Conservation (phyloP, 2,329 filamentous ascomycete species). For the Tolypocladium album region DNA sequence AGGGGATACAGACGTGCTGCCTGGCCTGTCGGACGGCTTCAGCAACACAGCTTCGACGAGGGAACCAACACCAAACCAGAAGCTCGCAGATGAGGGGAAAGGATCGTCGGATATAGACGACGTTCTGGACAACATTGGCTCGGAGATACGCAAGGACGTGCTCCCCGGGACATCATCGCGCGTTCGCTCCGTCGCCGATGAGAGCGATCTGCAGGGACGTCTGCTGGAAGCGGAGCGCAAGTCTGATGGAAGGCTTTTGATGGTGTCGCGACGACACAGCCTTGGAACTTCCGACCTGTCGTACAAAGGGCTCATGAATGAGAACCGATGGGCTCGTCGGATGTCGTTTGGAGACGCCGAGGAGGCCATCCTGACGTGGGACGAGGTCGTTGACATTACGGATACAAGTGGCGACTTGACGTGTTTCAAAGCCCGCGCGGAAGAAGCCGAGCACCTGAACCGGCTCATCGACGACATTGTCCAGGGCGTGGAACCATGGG, state of each 20-base stretch:
- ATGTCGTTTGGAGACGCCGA: constrained; percentile 68
- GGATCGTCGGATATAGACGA: constrained; percentile 13
- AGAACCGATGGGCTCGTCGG: constrained; percentile 57
- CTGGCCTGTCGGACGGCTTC: constrained; percentile 12
- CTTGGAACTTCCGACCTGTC: constrained; percentile 25
- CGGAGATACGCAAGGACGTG: constrained; percentile 31
- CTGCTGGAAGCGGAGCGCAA: constrained; percentile 37
- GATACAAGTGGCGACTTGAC: constrained; percentile 17
- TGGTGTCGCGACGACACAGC: constrained; percentile 54
- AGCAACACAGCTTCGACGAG: constrained; percentile 16
- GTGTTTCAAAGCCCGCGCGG: constrained; percentile 26
- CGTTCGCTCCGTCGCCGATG: constrained; percentile 47
- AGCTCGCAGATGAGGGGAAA: constrained; percentile 11
- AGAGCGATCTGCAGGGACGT: constrained; percentile 46
- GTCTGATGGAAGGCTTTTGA: constrained; percentile 29
- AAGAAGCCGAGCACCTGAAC: constrained; percentile 47
- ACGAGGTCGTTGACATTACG: constrained; percentile 35
- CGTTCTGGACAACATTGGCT: constrained; percentile 18
- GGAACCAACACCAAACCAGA: constrained; percentile 11
- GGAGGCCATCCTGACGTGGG: constrained; percentile 62
- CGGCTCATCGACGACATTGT: constrained; percentile 40
- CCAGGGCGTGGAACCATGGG: constrained; percentile 48
- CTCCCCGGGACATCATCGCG: constrained; percentile 39
- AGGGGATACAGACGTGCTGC: constrained; percentile 17
- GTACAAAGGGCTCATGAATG: constrained; percentile 29